A percentile compares a stretch with the other conserved stretches of the same genome.
Evolutionary conservation across 2,329 filamentous ascomycete genomes (phyloP).

Genomic region (Hawksworthiomyces lignivorus): DNA sequence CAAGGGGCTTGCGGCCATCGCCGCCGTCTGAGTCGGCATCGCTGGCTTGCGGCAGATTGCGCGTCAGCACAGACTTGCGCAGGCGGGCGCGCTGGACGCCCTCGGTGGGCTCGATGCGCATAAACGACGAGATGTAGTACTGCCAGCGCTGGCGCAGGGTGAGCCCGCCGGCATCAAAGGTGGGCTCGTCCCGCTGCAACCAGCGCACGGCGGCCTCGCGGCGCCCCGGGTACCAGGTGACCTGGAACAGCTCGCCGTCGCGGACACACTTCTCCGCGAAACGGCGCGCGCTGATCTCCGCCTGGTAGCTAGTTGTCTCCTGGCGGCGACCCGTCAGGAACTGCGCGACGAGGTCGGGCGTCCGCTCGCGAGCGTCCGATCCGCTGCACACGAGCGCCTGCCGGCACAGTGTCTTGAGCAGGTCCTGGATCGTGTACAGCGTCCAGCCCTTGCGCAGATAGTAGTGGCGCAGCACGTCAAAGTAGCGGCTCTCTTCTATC

Average conservation of each 20-base stretch:
- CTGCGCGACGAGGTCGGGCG: slow-evolving; percentile 77
- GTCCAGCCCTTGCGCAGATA: slow-evolving; percentile 90
- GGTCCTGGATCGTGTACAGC: slow-evolving; percentile 85
- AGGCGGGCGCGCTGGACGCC: slow-evolving; percentile 59
- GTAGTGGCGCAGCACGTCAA: slow-evolving; percentile 85
- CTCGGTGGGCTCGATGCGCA: slow-evolving; percentile 81
- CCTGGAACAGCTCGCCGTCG: slow-evolving; percentile 83
- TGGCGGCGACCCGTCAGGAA: slow-evolving; percentile 76
- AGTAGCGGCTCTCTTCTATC: slow-evolving; percentile 73
- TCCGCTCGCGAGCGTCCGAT: slow-evolving; percentile 86
- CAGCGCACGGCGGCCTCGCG: slow-evolving; percentile 65
- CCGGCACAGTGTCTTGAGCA: slow-evolving; percentile 73
- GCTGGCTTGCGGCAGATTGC: slow-evolving; percentile 57
- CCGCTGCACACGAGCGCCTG: slow-evolving; percentile 78
- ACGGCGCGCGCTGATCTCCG: slow-evolving; percentile 83
- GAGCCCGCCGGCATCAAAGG: slow-evolving; percentile 85
- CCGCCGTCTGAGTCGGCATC: slow-evolving; percentile 58
- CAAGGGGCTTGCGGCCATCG: slow-evolving; percentile 50
- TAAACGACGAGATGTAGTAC: slow-evolving; percentile 90
- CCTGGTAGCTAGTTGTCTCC: slow-evolving; percentile 81
- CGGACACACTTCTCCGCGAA: slow-evolving; percentile 89
- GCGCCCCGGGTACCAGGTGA: slow-evolving; percentile 70
- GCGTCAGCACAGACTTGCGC: slow-evolving; percentile 60
- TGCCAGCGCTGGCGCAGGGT: slow-evolving; percentile 80
- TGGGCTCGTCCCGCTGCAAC: slow-evolving; percentile 60